Base-by-base conservation (phyloP, 2,329 filamentous ascomycete species). In the Ophiognomonia clavigignenti-juglandacearum region DNA sequence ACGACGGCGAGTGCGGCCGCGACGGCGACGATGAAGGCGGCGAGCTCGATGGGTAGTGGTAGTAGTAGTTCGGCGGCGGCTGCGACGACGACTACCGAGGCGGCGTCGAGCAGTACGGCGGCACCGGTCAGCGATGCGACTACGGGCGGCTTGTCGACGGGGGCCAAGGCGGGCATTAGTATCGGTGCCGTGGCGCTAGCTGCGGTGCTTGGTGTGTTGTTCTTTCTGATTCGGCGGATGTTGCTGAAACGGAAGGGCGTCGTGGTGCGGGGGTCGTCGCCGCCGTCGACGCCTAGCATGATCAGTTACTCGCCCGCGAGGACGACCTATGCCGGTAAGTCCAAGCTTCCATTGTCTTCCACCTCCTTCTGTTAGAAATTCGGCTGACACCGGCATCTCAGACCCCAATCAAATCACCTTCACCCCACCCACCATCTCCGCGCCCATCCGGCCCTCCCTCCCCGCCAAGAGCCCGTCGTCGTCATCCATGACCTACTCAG, bases 141-240 rank as follows among this genome's bases (percentile, higher is more conserved):
- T 18, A 34, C 35, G 16, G n/a, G n/a, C n/a, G n/a, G n/a, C n/a
- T 20, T 56, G 22, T 50, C 55, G 4, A 45, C 42, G 4, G 55
- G 53, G n/a, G 52, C 45, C 3, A 54, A 56, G 18, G 50, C 38
- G 11, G 56, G 55, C 14, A 54, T 58, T 42, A 47, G 47, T 10
- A 35, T 51, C 20, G 53, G 50, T 4, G 37, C 48, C 7, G 10
- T 57, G 2, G 19, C 43, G 6, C 36, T 56, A 8, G 6, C 56
- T 9, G 39, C 39, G 4, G 11, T 57, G 18, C 34, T 48, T 22
- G 52, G 37, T 8, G 42, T 11, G 32, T 16, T 51, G 16, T 35
- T 45, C 4, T 26, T 51, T 23, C 26, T 45, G n/a, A 43, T 22
- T 9, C 34, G 18, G 36, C 41, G 39, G n/a, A 16, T 4, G 11